phyloP scores from a whole-genome alignment of 2,329 filamentous ascomycete genomes.

The Leptographium galeiforme region DNA sequence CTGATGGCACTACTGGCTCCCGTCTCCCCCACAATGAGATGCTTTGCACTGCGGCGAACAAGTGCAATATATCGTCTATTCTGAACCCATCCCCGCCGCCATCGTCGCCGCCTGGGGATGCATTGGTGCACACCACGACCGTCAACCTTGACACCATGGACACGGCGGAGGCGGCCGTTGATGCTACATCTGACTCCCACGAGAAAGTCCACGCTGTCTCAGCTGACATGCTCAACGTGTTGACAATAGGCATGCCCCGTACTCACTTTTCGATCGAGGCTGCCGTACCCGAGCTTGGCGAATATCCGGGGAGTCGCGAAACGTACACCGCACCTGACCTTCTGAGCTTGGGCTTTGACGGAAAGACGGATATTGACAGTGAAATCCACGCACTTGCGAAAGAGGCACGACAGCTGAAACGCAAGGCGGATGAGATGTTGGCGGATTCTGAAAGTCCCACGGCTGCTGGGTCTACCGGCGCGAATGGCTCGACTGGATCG shows the following conservation, averaged over 20 bases:
- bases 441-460: not conserved
- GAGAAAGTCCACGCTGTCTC: no score
- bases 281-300: no score
- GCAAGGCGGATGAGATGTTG: constrained; percentile 19
- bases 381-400: not conserved
- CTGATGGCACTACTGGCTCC: not conserved
- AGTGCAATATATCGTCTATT: constrained; percentile 10
- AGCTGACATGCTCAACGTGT: no score
- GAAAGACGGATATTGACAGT: no score
- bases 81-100: constrained; percentile 9
- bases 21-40: not conserved
- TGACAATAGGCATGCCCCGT: no score
- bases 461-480: no score
- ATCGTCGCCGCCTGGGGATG: not conserved
- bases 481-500: not conserved
- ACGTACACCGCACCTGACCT: no score
- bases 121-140: not conserved
- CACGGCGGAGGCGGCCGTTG: not conserved
- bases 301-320: no score
- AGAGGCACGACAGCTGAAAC: constrained; percentile 12
- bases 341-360: no score
- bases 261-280: no score
- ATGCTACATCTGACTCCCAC: no score
- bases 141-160: not conserved
- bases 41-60: not conserved